These are phyloP conservation scores for Monosporascus sp. DNA, from an alignment of 2,329 filamentous ascomycete genomes.

Conservation along the genomic window DNA sequence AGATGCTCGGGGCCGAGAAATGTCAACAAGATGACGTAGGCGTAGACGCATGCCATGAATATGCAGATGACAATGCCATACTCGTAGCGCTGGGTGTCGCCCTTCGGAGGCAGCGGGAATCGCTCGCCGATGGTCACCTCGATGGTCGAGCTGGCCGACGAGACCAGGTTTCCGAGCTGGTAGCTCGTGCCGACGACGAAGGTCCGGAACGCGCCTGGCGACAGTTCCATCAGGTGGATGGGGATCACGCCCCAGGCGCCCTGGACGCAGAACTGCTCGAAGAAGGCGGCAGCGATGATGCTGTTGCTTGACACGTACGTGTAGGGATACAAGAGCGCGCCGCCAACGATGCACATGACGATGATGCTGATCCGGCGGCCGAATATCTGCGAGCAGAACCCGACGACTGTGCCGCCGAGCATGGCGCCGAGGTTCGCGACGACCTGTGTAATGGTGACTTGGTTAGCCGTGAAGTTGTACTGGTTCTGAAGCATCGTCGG, in stretches of 20 bases:
- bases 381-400: conserved; percentile 63
- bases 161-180: conserved; percentile 72
- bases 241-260: conserved; percentile 74
- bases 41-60: conserved; percentile 82
- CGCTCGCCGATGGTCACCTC: conserved; percentile 69
- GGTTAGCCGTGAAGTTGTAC: conserved; percentile 44
- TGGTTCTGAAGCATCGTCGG: conserved; percentile 55
- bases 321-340: conserved; percentile 78
- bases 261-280: conserved; percentile 75
- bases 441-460: conserved; percentile 65
- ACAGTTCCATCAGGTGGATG: conserved; percentile 73
- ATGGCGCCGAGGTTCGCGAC: conserved; percentile 68
- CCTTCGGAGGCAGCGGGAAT: conserved; percentile 61
- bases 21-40: conserved; percentile 55
- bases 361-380: conserved; percentile 67
- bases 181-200: conserved; percentile 71
- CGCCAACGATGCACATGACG: conserved; percentile 57
- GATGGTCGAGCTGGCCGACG: conserved; percentile 65
- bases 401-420: conserved; percentile 59
- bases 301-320: conserved; percentile 57
- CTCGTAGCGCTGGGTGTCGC: conserved; percentile 51
- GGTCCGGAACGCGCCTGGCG: conserved; percentile 65
- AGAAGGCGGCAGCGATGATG: conserved; percentile 77
- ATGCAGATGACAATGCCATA: conserved; percentile 86
- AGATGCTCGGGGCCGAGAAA: conserved; percentile 56